A percentile compares a stretch with the other conserved stretches of the same genome.
phyloP scores from a whole-genome alignment of 306 rosid genomes.

The Vigna hirtella region DNA sequence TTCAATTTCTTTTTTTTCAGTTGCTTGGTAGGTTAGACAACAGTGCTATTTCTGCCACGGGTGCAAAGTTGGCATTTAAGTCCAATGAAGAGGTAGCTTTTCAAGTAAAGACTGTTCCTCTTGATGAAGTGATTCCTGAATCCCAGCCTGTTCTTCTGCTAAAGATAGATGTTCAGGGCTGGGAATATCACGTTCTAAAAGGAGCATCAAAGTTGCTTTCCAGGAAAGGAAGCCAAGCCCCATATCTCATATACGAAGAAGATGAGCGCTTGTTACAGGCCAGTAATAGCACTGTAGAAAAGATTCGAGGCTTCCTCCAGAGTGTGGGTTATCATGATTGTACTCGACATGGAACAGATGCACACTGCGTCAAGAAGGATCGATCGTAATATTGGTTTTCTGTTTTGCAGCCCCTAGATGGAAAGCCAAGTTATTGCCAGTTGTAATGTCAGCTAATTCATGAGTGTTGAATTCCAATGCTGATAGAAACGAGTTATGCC shows the following conservation, averaged over 20 bases:
- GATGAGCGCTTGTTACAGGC: constrained; percentile 87
- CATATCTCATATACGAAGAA: constrained; percentile 95
- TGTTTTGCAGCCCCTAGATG: constrained; percentile 31
- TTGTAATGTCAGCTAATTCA: constrained; percentile 21
- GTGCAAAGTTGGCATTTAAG: constrained; percentile 94
- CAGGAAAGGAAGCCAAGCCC: constrained; percentile 85
- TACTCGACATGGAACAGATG: constrained; percentile 90
- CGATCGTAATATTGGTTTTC: constrained; percentile 39
- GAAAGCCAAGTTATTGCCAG: constrained; percentile 37
- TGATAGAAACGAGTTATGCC: constrained; percentile 2
- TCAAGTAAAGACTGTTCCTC: constrained; percentile 83
- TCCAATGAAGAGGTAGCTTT: constrained; percentile 89
- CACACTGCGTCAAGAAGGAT: constrained; percentile 84
- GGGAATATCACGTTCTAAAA: constrained; percentile 97
- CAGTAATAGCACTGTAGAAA: constrained; percentile 83
- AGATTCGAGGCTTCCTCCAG: constrained; percentile 75
- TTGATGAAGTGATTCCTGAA: constrained; percentile 77
- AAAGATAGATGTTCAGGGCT: constrained; percentile 96
- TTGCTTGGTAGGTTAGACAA: constrained; percentile 96
- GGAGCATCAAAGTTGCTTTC: constrained; percentile 82
- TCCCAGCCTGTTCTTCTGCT: constrained; percentile 75
- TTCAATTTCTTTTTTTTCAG: constrained; percentile 54
- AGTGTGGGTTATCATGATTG: constrained; percentile 83
- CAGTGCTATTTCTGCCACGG: constrained; percentile 94
- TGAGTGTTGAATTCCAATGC: constrained; percentile 25